Base-by-base conservation (phyloP, 179 eudicot species). In the Corrigiola litoralis region DNA sequence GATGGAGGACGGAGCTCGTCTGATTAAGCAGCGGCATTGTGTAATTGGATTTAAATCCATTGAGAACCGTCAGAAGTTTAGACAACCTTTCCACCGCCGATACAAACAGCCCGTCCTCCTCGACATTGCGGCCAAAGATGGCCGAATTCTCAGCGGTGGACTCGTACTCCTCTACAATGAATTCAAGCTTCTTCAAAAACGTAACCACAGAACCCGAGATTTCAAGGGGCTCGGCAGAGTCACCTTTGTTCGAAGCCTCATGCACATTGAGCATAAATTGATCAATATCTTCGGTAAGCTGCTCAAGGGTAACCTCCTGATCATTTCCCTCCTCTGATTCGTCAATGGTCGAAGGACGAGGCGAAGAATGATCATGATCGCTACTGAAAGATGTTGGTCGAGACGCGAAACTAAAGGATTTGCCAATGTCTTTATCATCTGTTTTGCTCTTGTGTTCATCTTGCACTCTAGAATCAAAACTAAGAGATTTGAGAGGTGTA, bases 281-380 rank as follows among this genome's bases (percentile, higher is more conserved):
- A 50, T 85, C 81, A 1, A 87, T 70, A 28, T 89, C 90, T 27
- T 82, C 58, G 1, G 67, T 78, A n/a, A 90, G 69, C 33, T 70
- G 66, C 17, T 80, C 74, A 31, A 80, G 66, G 65, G 68, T 53
- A 20, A 60, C 21, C 1, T 77, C 79, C 2, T 55, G 50, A 2
- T 48, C 61, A 1, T 18, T 33, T 51, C 51, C 58, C 1, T 52
- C 49, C 21, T 36, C 76, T 23, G 16, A 64, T 32, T 73, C 72
- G 2, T 68, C 55, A 31, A 42, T 27, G 8, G 74, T 64, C 13
- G 29, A 9, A 2, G 58, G 60, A 41, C 27, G 7, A 23, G 38
- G 34, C 3, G 33, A 32, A 5, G 14, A 16, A 6, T 8, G 8
- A n/a, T 27, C 64, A 33, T 55, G 7, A 4, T 61, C 65, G 0